Percentiles rank a stretch among this genome's conserved stretches.
phyloP scores from a whole-genome alignment of 2,329 filamentous ascomycete genomes.

The Beauveria sp. region DNA sequence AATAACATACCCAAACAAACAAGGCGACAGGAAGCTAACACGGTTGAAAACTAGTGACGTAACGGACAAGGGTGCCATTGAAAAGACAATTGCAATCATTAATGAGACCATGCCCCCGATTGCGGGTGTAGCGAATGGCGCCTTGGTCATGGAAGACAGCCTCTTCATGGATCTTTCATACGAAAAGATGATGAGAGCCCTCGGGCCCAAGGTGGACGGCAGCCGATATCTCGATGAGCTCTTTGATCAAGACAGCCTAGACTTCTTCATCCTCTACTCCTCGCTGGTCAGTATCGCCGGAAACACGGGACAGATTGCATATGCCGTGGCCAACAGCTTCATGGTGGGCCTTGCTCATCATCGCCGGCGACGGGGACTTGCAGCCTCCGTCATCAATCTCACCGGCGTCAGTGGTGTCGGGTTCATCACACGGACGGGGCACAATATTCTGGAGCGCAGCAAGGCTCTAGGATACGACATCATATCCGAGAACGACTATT shows the following conservation, averaged over 20 bases:
- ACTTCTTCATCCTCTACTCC: slow-evolving; percentile 14
- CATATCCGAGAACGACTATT: slow-evolving; percentile 11
- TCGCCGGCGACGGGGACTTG: slow-evolving; percentile 29
- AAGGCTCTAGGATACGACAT: slow-evolving; percentile 3
- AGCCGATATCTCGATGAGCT: slow-evolving; percentile 7
- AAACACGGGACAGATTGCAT: slow-evolving; percentile 8
- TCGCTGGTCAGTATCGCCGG: slow-evolving; percentile 7
- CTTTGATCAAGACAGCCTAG: background rate
- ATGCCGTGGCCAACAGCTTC: slow-evolving; percentile 22
- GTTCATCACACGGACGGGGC: slow-evolving; percentile 23
- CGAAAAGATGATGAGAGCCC: background rate
- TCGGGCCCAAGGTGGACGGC: slow-evolving; percentile 12
- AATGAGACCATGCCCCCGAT: slow-evolving; percentile 24
- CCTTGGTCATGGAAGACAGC: slow-evolving; percentile 27
- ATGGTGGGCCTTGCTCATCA: slow-evolving; percentile 26
- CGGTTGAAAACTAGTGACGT: slow-evolving; percentile 10
- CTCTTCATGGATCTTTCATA: slow-evolving; percentile 17
- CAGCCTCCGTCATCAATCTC: slow-evolving; percentile 22
- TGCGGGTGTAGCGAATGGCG: slow-evolving; percentile 29
- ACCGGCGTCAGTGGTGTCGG: slow-evolving; percentile 26
- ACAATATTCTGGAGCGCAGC: background rate
- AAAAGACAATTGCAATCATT: slow-evolving; percentile 16
- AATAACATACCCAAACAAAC: background rate
- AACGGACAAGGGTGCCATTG: slow-evolving; percentile 13
- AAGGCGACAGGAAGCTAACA: background rate